Percentiles rank a stretch among this genome's conserved stretches.
Conservation (phyloP, 2,329 filamentous ascomycete species). For the Mycogone perniciosa region DNA sequence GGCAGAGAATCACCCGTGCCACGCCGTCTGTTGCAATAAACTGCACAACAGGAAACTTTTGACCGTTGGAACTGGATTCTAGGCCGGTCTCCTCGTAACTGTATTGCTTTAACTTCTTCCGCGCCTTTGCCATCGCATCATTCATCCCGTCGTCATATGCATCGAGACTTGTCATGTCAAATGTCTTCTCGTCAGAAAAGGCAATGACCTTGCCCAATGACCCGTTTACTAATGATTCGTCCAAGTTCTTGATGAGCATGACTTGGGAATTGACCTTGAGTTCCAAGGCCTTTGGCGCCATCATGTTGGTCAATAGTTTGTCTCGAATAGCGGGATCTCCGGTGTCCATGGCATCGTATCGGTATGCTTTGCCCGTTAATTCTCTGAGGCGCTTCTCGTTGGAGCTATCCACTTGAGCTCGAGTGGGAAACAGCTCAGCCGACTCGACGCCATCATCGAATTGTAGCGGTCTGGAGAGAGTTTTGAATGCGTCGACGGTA, state of each 20-base stretch:
- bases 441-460: slow-evolving; percentile 64
- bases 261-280: slow-evolving; percentile 92
- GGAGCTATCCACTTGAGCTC: slow-evolving; percentile 80
- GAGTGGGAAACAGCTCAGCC: slow-evolving; percentile 90
- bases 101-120: slow-evolving; percentile 51
- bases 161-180: slow-evolving; percentile 34
- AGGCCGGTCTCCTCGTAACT: slow-evolving; percentile 28
- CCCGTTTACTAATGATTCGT: slow-evolving; percentile 88
- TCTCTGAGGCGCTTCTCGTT: slow-evolving; percentile 69
- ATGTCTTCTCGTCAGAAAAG: slow-evolving; percentile 35
- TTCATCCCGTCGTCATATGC: slow-evolving; percentile 37
- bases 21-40: slow-evolving; percentile 75
- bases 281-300: slow-evolving; percentile 75
- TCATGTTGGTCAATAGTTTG: slow-evolving; percentile 79
- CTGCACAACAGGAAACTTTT: slow-evolving; percentile 74
- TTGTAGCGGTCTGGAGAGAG: slow-evolving; percentile 61
- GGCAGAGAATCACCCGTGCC: slow-evolving; percentile 58
- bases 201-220: slow-evolving; percentile 74
- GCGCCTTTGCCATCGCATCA: slow-evolving; percentile 41
- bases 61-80: slow-evolving; percentile 40
- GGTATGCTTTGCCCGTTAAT: slow-evolving; percentile 60
- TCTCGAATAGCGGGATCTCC: slow-evolving; percentile 69
- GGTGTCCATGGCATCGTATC: slow-evolving; percentile 68
- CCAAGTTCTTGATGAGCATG: slow-evolving; percentile 99
- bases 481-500: slow-evolving; percentile 71